Evolutionary conservation across 305 asterid genomes (phyloP).

Genomic region (Solanum chacoense): DNA sequence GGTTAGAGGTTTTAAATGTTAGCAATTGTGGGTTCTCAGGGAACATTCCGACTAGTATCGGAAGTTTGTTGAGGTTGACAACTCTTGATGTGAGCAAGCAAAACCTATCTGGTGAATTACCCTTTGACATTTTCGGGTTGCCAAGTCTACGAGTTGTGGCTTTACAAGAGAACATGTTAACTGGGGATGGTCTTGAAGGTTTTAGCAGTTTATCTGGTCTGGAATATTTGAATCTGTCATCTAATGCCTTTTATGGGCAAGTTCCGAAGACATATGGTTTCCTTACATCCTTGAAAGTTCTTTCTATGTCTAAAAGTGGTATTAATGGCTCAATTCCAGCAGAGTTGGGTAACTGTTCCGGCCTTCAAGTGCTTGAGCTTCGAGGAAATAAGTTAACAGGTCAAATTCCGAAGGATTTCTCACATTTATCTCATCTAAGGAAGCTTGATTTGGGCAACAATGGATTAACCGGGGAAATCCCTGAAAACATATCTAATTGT

Average conservation of each 20-base stretch:
- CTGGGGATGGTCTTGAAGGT: conserved; percentile 71
- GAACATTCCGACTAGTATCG: conserved; percentile 37
- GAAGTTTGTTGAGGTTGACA: conserved; percentile 44
- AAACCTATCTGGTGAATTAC: conserved; percentile 63
- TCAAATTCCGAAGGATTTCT: conserved; percentile 38
- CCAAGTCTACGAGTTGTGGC: conserved; percentile 57
- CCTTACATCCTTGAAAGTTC: conserved; percentile 36
- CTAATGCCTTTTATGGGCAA: conserved; percentile 46
- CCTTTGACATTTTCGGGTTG: conserved; percentile 60
- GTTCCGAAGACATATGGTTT: conserved; percentile 61
- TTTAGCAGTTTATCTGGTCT: conserved; percentile 72
- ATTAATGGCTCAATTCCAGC: conserved; percentile 44
- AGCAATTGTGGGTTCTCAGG: conserved; percentile 67
- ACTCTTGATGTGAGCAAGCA: conserved; percentile 64
- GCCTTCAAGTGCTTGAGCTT: conserved; percentile 51
- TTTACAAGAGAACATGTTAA: conserved; percentile 46
- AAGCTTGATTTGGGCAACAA: conserved; percentile 64
- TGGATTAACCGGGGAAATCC: conserved; percentile 41
- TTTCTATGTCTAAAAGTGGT: conserved; percentile 44
- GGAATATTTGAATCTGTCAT: conserved; percentile 54
- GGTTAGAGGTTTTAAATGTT: conserved; percentile 47
- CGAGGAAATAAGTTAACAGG: conserved; percentile 34
- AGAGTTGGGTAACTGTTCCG: conserved; percentile 47
- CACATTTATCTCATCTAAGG: conserved; percentile 37
- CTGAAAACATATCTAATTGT: conserved; percentile 45